Evolutionary conservation across 768 basidiomycete species (phyloP).

Genomic region (Lactarius deliciosus): DNA sequence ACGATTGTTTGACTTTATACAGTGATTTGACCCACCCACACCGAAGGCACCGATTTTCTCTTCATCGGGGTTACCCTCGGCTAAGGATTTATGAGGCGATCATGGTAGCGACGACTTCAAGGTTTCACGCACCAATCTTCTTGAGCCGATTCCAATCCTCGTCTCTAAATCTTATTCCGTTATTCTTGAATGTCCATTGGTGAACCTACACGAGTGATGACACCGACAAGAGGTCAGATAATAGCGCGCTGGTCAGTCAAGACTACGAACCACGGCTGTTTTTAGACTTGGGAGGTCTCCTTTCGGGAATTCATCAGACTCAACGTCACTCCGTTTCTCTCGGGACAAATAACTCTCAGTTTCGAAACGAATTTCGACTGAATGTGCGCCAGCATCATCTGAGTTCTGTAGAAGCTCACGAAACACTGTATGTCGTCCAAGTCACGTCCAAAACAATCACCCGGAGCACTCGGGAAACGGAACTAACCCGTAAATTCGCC

Average conservation of each 20-base stretch:
- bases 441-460: background rate
- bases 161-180: constrained; percentile 77
- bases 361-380: constrained; percentile 79
- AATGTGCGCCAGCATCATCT: constrained; percentile 79
- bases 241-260: background rate
- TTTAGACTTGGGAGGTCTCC: constrained; percentile 60
- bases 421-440: constrained; percentile 44
- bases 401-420: constrained; percentile 94
- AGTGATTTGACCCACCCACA: constrained; percentile 50
- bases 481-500: constrained; percentile 81
- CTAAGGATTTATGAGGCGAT: constrained; percentile 39
- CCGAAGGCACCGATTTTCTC: constrained; percentile 96
- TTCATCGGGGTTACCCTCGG: constrained; percentile 92
- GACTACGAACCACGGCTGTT: constrained; percentile 50
- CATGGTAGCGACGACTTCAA: too few relatives aligned
- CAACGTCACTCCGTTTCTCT: constrained; percentile 30
- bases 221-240: background rate
- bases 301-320: constrained; percentile 2
- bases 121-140: constrained; percentile 64
- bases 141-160: constrained; percentile 89
- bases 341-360: constrained; percentile 51
- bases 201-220: constrained; percentile 49
- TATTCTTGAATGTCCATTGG: constrained; percentile 86
- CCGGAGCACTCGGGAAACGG: background rate
- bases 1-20: background rate